Conservation (phyloP, 805 yeast species). For the Millerozyma acaciae region DNA sequence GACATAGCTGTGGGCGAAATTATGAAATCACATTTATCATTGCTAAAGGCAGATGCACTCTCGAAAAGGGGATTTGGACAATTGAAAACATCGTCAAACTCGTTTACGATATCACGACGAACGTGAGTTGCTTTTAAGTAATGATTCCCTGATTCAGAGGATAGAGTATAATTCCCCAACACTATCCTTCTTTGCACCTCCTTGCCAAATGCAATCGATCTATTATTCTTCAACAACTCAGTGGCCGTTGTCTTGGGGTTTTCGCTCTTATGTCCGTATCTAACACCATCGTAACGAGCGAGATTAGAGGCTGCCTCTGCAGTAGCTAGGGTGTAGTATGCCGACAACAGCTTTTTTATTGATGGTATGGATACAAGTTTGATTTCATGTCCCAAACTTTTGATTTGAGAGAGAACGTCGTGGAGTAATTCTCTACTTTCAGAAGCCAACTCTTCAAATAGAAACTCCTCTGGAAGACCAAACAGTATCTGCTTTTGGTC, state of each 20-base stretch:
- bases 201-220: constrained; percentile 65
- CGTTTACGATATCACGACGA: constrained; percentile 56
- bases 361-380: constrained; percentile 69
- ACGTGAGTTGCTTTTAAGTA: constrained; percentile 71
- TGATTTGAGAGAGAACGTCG: constrained; percentile 40
- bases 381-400: constrained; percentile 48
- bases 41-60: constrained; percentile 10
- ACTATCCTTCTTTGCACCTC: constrained; percentile 83
- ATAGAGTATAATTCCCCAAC: constrained; percentile 82
- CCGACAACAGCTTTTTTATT: constrained; percentile 61
- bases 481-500: constrained; percentile 36
- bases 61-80: constrained; percentile 37
- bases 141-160: constrained; percentile 71
- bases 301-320: constrained; percentile 94
- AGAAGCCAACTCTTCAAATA: constrained; percentile 50
- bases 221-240: constrained; percentile 39
- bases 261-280: constrained; percentile 64
- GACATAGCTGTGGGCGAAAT: constrained; percentile 69
- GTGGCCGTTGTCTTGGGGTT: constrained; percentile 5
- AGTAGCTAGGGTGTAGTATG: constrained; percentile 84
- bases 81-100: constrained; percentile 63
- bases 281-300: constrained; percentile 83
- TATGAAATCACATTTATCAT: constrained; percentile 55
- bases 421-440: constrained; percentile 48
- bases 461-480: constrained; percentile 73